A percentile compares a stretch with the other conserved stretches of the same genome.
phyloP scores from a whole-genome alignment of 192 early-diverging fungal species.

The Coemansia sp. region DNA sequence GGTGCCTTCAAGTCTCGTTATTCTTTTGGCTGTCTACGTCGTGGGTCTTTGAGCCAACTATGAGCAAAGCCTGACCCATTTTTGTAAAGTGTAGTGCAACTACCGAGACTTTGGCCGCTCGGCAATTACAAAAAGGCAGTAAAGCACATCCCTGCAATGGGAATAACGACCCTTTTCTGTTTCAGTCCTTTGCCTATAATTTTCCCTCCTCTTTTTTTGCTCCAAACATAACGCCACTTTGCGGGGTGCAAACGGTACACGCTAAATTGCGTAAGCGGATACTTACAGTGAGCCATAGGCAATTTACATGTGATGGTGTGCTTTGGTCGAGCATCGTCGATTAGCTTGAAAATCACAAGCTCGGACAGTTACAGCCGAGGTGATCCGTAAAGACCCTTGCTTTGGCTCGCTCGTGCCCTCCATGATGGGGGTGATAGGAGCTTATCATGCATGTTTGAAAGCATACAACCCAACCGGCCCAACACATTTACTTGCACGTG shows the following conservation, averaged over 20 bases:
- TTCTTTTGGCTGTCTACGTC: no score
- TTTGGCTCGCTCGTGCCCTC: constrained; percentile 7
- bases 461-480: background rate
- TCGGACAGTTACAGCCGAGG: background rate
- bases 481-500: constrained; percentile 7
- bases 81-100: no score
- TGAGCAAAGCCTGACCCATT: no score
- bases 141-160: background rate
- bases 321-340: background rate
- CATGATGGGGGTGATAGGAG: background rate
- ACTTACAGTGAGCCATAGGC: background rate
- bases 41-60: no score
- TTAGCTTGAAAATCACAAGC: background rate
- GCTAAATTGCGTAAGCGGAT: background rate
- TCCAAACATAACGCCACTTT: background rate
- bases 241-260: background rate
- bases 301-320: constrained; percentile 1
- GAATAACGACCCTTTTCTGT: background rate
- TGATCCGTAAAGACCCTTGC: constrained; percentile 5
- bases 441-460: background rate
- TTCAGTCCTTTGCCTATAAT: background rate
- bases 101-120: no score
- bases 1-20: no score
- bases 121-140: no score
- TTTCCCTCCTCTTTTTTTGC: background rate